Conservation (phyloP, 768 basidiomycete species). For the Phanerochaete sordida region DNA sequence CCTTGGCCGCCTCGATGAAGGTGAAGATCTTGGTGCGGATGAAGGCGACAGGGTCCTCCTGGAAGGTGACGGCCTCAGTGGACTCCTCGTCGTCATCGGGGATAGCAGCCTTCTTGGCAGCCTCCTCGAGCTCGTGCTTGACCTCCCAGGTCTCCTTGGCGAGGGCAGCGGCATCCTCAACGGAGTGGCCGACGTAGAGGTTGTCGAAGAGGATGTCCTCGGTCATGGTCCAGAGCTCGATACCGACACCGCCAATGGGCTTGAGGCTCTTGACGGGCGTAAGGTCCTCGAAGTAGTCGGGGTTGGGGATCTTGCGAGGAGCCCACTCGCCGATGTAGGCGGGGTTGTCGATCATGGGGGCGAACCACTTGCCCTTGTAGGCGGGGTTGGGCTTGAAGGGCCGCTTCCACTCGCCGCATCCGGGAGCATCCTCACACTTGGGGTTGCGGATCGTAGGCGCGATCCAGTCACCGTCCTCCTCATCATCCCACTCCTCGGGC, state of each 20-base stretch:
- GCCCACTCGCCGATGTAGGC: constrained; percentile 96
- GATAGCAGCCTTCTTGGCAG: constrained; percentile 45
- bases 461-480: constrained; percentile 99
- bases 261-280: constrained; percentile 77
- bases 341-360: constrained; percentile 95
- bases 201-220: constrained; percentile 92
- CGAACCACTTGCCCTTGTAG: constrained; percentile 98
- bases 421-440: constrained; percentile 83
- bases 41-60: constrained; percentile 74
- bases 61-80: constrained; percentile 41
- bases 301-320: constrained; percentile 88
- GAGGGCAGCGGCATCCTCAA: constrained; percentile 78
- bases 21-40: constrained; percentile 72
- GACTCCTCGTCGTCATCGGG: constrained; percentile 41
- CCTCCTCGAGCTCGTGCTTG: constrained; percentile 81
- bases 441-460: constrained; percentile 88
- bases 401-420: constrained; percentile 95
- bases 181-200: constrained; percentile 90
- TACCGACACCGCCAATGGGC: constrained; percentile 93
- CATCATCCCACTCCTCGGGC: constrained; percentile 99
- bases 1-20: constrained; percentile 76
- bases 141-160: constrained; percentile 87
- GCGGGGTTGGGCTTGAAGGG: constrained; percentile 87
- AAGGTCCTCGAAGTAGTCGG: constrained; percentile 84
- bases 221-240: constrained; percentile 99